Evolutionary conservation across 106 monocot species (phyloP), one percentile per base, ranked within the genome.

Genomic region (Xerophyta viscosa): DNA sequence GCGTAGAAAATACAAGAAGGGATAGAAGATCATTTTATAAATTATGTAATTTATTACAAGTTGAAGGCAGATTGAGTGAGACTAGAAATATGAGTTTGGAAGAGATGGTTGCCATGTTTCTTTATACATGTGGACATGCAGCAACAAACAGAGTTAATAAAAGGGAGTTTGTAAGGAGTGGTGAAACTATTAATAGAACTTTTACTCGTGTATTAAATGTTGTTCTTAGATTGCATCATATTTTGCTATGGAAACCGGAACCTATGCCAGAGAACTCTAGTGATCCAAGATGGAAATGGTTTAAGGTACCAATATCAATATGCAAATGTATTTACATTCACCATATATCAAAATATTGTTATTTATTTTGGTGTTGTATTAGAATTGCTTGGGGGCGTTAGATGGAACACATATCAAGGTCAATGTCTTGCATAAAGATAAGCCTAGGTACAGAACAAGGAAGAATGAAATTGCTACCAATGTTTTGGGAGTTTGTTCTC

Each of bases 401-500:
- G 49, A 49, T 49, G 49, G 49, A 8, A 49, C 49, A 49, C 25
- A 49, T 23, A 49, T 49, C 20, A 24, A 49, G 24, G 13, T 49
- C 24, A 22, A 24, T 11, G 22, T 49, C 10, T 39, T 39, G 39
- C 13, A 39, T 10, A 10, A 3, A 39, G 39, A 39, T 7, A 3
- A 39, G 39, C 6, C 6, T 39, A 39, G 22, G 13, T 24, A 49
- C 24, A 3, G 25, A 8, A 27, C 24, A 59, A 44, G 8, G 17
- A 44, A 26, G 27, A 44, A 45, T 43, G 27, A 59, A 18, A 30
- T 59, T 21, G 25, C 42, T 10, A 41, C 39, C 9, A 59, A 43
- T 59, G 24, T 59, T 3, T 44, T 59, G 19, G 24, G 58, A 17
- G 58, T 59, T 4, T 59, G 58, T 19, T 59, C 42, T 24, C 5